Conservation (phyloP, 1,139 yeast genomes). For the Yamadazyma sp. region DNA sequence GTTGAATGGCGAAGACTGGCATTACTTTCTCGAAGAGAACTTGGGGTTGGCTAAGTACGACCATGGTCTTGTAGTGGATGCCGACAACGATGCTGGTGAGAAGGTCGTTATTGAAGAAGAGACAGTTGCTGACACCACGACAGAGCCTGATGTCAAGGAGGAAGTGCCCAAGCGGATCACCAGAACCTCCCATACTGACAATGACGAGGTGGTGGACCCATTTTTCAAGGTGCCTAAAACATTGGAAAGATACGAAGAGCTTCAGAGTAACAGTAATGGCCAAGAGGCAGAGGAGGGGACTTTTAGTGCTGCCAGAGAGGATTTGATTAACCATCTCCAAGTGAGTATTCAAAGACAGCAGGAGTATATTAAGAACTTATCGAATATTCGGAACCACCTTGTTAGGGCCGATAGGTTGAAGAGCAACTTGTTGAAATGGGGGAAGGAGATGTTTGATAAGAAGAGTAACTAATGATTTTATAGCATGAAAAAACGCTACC, state of each 20-base stretch:
- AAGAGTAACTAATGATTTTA: constrained; percentile 31
- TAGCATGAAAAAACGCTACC: too few species aligned
- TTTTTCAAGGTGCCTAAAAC: constrained; percentile 41
- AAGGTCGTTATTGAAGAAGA: constrained; percentile 9
- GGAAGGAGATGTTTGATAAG: constrained; percentile 79
- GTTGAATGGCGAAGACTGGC: constrained; percentile 85
- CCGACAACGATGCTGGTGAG: constrained; percentile 5
- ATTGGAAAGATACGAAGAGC: constrained; percentile 35
- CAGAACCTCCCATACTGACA: constrained; percentile 16
- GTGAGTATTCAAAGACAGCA: constrained; percentile 78
- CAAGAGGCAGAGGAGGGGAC: constrained; percentile 29
- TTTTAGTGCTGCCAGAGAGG: constrained; percentile 33
- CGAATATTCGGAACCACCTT: constrained; percentile 68
- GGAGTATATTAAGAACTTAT: constrained; percentile 80
- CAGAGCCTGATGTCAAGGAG: constrained; percentile 37
- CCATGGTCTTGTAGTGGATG: constrained; percentile 51
- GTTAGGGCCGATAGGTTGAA: constrained; percentile 77
- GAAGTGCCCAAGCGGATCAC: constrained; percentile 51
- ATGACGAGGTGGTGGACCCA: constrained; percentile 32
- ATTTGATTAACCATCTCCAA: constrained; percentile 44
- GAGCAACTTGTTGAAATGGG: constrained; percentile 72
- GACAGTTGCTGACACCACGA: not conserved
- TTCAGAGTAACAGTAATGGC: constrained; percentile 20
- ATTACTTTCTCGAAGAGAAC: constrained; percentile 59
- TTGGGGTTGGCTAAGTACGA: constrained; percentile 70